Conservation (phyloP, 179 eudicot genomes). For the Carnegiea gigantea region DNA sequence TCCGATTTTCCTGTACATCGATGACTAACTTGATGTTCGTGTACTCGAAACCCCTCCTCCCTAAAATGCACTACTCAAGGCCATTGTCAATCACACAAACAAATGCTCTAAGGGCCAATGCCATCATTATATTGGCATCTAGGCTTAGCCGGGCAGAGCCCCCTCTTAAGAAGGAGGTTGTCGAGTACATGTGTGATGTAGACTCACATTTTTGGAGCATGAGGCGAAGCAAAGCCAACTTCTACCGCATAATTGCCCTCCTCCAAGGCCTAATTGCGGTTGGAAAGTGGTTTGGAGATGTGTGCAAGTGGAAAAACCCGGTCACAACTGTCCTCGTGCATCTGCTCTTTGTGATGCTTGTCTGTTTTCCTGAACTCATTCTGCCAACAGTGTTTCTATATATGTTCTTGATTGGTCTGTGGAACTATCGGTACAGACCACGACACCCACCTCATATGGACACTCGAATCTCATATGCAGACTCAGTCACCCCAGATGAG, state of each 20-base stretch:
- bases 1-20: conserved; percentile 75
- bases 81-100: conserved; percentile 60
- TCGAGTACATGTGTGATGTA: conserved; percentile 81
- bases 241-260: conserved; percentile 58
- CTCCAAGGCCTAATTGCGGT: conserved; percentile 57
- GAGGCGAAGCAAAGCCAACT: conserved; percentile 89
- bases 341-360: conserved; percentile 59
- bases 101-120: conserved; percentile 57
- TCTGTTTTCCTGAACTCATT: conserved; percentile 72
- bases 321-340: conserved; percentile 71
- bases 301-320: conserved; percentile 70
- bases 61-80: conserved; percentile 82
- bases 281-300: conserved; percentile 69
- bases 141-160: conserved; percentile 82
- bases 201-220: conserved; percentile 89
- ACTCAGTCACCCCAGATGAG: conserved; percentile 57
- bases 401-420: conserved; percentile 75
- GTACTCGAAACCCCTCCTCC: conserved; percentile 68
- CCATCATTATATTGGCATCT: conserved; percentile 55
- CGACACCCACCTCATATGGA: conserved; percentile 86
- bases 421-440: conserved; percentile 70
- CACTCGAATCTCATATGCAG: conserved; percentile 68
- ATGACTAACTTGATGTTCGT: conserved; percentile 54
- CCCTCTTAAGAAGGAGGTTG: conserved; percentile 69
- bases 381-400: conserved; percentile 71